Evolutionary conservation across 2,329 filamentous ascomycete genomes (phyloP), one percentile per base, ranked within the genome.

Genomic region (Ophiosphaerella korrae): DNA sequence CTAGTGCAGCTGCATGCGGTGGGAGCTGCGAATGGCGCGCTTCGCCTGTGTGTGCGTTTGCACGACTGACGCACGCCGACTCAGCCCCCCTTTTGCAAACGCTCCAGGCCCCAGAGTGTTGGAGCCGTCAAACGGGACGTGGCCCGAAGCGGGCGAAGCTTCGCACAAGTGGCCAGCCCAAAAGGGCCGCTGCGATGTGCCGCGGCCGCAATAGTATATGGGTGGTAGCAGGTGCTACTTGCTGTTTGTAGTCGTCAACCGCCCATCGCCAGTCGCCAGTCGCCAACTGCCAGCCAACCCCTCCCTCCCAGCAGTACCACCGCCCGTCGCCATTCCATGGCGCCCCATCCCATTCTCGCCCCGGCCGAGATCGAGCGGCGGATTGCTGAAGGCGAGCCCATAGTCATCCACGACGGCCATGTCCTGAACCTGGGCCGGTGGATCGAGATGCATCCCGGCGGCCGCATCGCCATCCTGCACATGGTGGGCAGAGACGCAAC

Each of bases 401-500:
- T 87, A 47, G 78, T 86, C 58, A 79, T 87, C 47, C 80, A 78
- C 57, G 78, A 85, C 39, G 83, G 81, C 38, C 62, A 74, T 44
- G 79, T 83, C 13, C 73, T 87, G 58, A 75, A 77, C 48, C 78
- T 87, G 33, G 81, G 84, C 60, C 72, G 75, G 37, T 87, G 84
- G 84, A 76, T 86, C 58, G 67, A 79, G 47, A 78, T 73, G 48
- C 84, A 87, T 60, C 84, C 84, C 0, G 84, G 84, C 16, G 84
- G 84, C 29, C 73, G 76, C 12, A 72, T 86, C 23, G 81, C 83
- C 16, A 84, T 86, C 53, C 65, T 82, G 55, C 84, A 87, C 72
- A 85, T 84, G 81, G 80, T 84, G 3, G 82, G 82, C 48, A 77
- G 76, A 67, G 82, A 85, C 70, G 81, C 82, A 21, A 83, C 81